Evolutionary conservation across 1,284 basidiomycete species (phyloP).

Genomic region (Inonotus hispidus): DNA sequence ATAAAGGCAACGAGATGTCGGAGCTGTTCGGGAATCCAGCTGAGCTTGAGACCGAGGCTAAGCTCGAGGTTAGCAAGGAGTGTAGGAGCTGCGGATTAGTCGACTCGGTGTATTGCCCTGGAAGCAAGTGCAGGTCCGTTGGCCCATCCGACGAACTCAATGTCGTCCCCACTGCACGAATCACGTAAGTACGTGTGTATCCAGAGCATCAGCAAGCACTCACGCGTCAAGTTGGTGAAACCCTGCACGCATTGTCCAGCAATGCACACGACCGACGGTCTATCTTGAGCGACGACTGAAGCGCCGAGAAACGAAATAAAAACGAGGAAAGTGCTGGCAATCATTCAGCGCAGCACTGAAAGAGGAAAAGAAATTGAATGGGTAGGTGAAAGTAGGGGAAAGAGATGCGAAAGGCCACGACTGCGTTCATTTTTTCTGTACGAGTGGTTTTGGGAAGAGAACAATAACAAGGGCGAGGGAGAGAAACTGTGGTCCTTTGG

Average conservation of each 20-base stretch:
- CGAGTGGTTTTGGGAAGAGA: background rate
- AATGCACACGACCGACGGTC: conserved; percentile 59
- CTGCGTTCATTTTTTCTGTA: background rate
- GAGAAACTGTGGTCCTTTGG: no score
- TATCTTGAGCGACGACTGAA: conserved; percentile 39
- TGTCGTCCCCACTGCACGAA: conserved; percentile 52
- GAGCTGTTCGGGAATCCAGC: conserved; percentile 51
- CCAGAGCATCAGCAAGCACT: conserved; percentile 24
- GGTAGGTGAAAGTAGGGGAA: conserved; percentile 28
- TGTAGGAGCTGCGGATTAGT: conserved; percentile 69
- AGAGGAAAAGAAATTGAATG: conserved; percentile 27
- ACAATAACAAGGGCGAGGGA: background rate
- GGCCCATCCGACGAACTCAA: conserved; percentile 49
- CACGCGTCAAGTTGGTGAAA: conserved; percentile 63
- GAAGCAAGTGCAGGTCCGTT: conserved; percentile 56
- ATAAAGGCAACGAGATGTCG: conserved; percentile 54
- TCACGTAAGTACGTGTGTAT: background rate
- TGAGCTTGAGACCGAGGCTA: conserved; percentile 50
- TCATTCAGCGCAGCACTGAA: conserved; percentile 34
- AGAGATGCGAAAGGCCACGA: background rate
- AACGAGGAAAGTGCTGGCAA: conserved; percentile 42
- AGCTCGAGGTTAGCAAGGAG: conserved; percentile 55
- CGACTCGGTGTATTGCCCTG: conserved; percentile 65
- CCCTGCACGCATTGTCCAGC: conserved; percentile 78
- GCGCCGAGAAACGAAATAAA: conserved; percentile 36